Base-by-base conservation (phyloP, 495 filamentous ascomycete genomes). In the Poronia punctata region DNA sequence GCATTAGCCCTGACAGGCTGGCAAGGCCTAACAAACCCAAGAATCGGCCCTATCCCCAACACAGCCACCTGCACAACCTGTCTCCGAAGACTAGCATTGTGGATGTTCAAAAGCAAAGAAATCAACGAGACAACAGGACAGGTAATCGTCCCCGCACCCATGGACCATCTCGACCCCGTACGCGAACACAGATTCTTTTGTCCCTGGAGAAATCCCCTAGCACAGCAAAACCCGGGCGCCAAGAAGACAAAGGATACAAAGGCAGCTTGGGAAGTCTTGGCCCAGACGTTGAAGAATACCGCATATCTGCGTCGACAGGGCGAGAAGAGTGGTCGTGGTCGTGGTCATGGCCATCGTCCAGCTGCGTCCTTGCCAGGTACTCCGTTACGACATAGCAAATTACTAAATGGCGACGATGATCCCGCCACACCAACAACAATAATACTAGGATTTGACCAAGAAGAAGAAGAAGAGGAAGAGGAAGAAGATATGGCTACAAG, bases 41-140 rank as follows among this genome's bases (percentile, higher is more conserved):
- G 75, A 14, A 72, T 79, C 41, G 62, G 64, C 32, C 48, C 60
- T 18, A 68, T 74, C 19, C 71, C 80, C 3, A 84, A 80, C 31
- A 64, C 87, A n/a, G 80, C 80, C 11, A 79, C 76, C 0, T 98
- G 92, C 57, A 66, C 75, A 33, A 83, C 83, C 25, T 98, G 92
- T 55, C 87, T 95, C 52, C 79, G 89, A 44, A 79, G 88, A 5
- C 70, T 97, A 1, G 92, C 93, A 1, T 73, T 98, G 5, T 98
- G 92, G 92, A 80, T 98, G 64, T 98, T 94, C 66, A 84, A 80
- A 52, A 65, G 67, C 49, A 76, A 74, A 45, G 62, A 71, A 44
- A 50, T 75, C 20, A 64, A 71, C 47, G 51, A 61, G 3, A 46
- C 50, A 22, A 64, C 60, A 30, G 65, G 68, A 5, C 66, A 71